Evolutionary conservation across 2,329 filamentous ascomycete species (phyloP), one percentile per base, ranked within the genome.

Genomic region (Lasiodiplodia citricola): DNA sequence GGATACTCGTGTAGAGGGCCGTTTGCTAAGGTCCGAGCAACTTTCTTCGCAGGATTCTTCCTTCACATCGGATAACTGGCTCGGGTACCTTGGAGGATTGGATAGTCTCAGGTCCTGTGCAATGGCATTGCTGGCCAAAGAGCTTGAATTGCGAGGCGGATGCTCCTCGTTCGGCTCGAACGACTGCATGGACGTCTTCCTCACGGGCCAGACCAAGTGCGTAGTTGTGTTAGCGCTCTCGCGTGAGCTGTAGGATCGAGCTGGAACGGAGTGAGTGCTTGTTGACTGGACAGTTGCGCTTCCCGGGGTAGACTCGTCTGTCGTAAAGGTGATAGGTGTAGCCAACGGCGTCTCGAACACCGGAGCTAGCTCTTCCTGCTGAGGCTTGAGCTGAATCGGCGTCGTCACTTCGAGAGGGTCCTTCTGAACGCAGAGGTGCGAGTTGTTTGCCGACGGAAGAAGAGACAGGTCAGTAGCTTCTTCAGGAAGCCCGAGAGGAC

Each of bases 41-140:
- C 58, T 65, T 25, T 83, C 82, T 64, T 84, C 82, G 56, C 82
- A 77, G 21, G 82, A 83, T 69, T 84, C 83, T 71, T 85, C 83
- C 67, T 84, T 84, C 38, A 85, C 73, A 56, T 82, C 81, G 14
- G 82, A 80, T 18, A 84, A 77, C 73, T 81, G 74, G 38, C 74
- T 74, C 13, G 79, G 72, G 70, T 82, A 80, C 62, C 72, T 78
- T 13, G 70, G 78, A 25, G 70, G 66, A n/a, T 56, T 65, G 13
- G 76, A 76, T 35, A 78, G 66, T 65, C 76, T 75, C 41, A 80
- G 68, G 67, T 78, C 74, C 18, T 78, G 79, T 16, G 75, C 67
- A 10, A 68, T 68, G 35, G 21, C 47, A 10, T 68, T 62, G 51
- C 41, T 67, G n/a, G 54, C 41, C 14, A 50, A 38, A n/a, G 35